Conservation (phyloP, 164 flowering plant species). For the Cinnamomum chago region DNA sequence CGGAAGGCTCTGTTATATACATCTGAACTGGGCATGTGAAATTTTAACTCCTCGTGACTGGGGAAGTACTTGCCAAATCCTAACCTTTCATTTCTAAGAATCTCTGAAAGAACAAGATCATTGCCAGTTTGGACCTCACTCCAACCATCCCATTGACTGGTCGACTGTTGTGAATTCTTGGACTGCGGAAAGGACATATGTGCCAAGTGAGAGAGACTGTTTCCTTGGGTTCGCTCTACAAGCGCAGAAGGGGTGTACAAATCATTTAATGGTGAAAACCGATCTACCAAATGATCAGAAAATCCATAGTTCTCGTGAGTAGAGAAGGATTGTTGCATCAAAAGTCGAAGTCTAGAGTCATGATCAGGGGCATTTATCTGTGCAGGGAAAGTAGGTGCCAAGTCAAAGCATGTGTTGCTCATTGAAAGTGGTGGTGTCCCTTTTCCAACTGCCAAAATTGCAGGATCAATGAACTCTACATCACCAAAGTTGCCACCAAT, state of each 20-base stretch:
- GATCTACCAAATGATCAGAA: conserved; percentile 39
- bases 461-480: conserved; percentile 45
- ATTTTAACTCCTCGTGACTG: conserved; percentile 58
- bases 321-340: conserved; percentile 64
- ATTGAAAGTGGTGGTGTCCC: conserved; percentile 54
- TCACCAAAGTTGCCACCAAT: conserved; percentile 24
- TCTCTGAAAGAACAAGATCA: conserved; percentile 43
- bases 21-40: conserved; percentile 55
- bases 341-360: conserved; percentile 60
- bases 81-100: conserved; percentile 59
- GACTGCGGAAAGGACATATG: conserved; percentile 56
- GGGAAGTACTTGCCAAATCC: conserved; percentile 45
- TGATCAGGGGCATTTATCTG: conserved; percentile 46
- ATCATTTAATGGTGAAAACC: conserved; percentile 39
- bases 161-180: conserved; percentile 46
- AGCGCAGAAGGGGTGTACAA: conserved; percentile 46
- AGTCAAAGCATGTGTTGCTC: conserved; percentile 41
- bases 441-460: conserved; percentile 77
- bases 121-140: conserved; percentile 50
- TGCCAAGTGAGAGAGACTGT: conserved; percentile 40
- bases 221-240: conserved; percentile 53
- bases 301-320: conserved; percentile 53
- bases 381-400: conserved; percentile 38
- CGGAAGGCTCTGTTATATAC: conserved; percentile 75
- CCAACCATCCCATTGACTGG: conserved; percentile 79